Conservation (phyloP, 140 eudicot genomes). For the Cichorium intybus region DNA sequence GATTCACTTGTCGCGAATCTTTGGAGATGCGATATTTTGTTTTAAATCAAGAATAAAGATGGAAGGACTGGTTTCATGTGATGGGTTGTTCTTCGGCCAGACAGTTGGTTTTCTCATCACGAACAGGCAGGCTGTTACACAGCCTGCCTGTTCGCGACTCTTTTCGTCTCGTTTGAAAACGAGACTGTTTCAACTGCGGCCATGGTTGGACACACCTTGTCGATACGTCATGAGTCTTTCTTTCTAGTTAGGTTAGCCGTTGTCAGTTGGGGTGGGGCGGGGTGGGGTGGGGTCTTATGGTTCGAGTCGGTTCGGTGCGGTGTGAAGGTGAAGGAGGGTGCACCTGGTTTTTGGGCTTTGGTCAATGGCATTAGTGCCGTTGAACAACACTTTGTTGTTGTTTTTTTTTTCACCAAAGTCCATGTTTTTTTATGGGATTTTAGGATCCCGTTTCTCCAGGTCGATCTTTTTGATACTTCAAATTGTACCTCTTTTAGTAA, state of each 20-base stretch:
- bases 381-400: conserved; percentile 36
- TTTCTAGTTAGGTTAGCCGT: conserved; percentile 26
- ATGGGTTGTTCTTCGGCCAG: conserved; percentile 38
- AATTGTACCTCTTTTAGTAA: conserved; percentile 21
- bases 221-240: conserved; percentile 5
- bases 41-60: conserved; percentile 31
- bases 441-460: conserved; percentile 36
- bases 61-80: conserved; percentile 14
- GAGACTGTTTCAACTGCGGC: conserved; percentile 26
- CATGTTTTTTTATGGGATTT: conserved; percentile 39
- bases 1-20: conserved; percentile 58
- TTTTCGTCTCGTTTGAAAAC: conserved; percentile 17
- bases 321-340: conserved; percentile 38
- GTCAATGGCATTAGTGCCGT: conserved; percentile 29
- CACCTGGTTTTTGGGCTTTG: conserved; percentile 43
- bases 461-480: conserved; percentile 30
- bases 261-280: not conserved
- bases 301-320: conserved; percentile 18
- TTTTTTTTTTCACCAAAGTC: conserved; percentile 31
- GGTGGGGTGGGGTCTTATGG: conserved; percentile 15
- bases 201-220: conserved; percentile 6
- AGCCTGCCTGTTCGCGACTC: conserved; percentile 9
- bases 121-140: not conserved
- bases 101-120: conserved; percentile 31
- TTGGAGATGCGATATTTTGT: conserved; percentile 90